Percentiles rank a stretch among this genome's conserved stretches.
Evolutionary conservation across 805 yeast genomes (phyloP).

Genomic region (Saturnispora kantuleensis): DNA sequence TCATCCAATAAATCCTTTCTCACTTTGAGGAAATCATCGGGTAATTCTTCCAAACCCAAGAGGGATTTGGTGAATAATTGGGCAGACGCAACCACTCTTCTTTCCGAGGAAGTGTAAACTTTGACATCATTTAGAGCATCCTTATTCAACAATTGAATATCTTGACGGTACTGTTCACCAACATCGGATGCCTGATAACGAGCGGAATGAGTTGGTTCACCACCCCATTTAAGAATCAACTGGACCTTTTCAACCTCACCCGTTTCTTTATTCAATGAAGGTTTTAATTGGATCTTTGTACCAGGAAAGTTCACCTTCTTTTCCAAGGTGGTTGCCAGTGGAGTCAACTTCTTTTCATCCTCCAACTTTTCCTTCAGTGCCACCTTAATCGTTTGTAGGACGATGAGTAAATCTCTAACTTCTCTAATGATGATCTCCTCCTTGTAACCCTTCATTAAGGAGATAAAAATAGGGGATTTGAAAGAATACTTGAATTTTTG

Average conservation of each 20-base stretch:
- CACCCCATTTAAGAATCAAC: slow-evolving; percentile 96
- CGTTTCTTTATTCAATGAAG: slow-evolving; percentile 51
- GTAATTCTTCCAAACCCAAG: slow-evolving; percentile 58
- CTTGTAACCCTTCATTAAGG: slow-evolving; percentile 83
- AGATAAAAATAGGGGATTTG: slow-evolving; percentile 75
- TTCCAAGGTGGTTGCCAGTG: slow-evolving; percentile 72
- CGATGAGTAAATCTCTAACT: slow-evolving; percentile 75
- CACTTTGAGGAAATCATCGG: slow-evolving; percentile 70
- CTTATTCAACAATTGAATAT: slow-evolving; percentile 74
- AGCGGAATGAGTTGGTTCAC: slow-evolving; percentile 98
- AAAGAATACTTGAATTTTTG: slow-evolving; percentile 96
- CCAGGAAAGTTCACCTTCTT: slow-evolving; percentile 90
- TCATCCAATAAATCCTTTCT: slow-evolving; percentile 91
- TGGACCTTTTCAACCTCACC: slow-evolving; percentile 87
- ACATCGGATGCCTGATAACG: slow-evolving; percentile 88
- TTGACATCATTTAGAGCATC: slow-evolving; percentile 77
- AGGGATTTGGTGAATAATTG: slow-evolving; percentile 71
- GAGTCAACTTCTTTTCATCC: slow-evolving; percentile 66
- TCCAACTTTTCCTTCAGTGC: slow-evolving; percentile 77
- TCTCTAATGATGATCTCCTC: slow-evolving; percentile 95
- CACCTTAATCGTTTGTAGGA: slow-evolving; percentile 69
- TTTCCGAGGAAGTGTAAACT: slow-evolving; percentile 84
- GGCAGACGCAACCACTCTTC: slow-evolving; percentile 91
- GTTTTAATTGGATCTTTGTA: slow-evolving; percentile 91
- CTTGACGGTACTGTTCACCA: slow-evolving; percentile 93